Conservation (phyloP, 2,329 filamentous ascomycete species). For the Amauroascus niger region DNA sequence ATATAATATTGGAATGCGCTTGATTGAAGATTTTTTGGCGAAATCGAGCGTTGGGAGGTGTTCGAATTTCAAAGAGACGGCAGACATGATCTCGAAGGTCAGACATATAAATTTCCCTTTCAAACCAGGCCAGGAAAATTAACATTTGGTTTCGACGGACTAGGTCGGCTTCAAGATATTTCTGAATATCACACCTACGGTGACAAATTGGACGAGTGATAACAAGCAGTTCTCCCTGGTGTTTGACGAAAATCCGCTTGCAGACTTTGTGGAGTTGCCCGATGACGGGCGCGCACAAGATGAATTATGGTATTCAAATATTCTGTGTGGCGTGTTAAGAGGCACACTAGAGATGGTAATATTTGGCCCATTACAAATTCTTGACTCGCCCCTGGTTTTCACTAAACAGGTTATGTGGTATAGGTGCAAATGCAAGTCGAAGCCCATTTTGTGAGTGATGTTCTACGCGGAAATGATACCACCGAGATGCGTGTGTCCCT, state of each 20-base stretch:
- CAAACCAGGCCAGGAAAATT: background rate
- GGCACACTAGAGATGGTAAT: constrained; percentile 92
- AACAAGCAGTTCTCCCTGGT: constrained; percentile 93
- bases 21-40: constrained; percentile 96
- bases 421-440: constrained; percentile 95
- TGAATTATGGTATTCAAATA: constrained; percentile 97
- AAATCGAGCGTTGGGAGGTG: constrained; percentile 87
- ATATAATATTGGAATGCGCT: constrained; percentile 89
- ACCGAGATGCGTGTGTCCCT: constrained; percentile 94
- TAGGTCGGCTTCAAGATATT: constrained; percentile 99
- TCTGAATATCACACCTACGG: constrained; percentile 84
- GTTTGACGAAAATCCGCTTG: constrained; percentile 93
- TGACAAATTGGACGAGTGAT: constrained; percentile 93
- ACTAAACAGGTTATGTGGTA: background rate
- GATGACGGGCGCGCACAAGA: constrained; percentile 93
- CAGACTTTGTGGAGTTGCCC: constrained; percentile 93
- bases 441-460: constrained; percentile 88
- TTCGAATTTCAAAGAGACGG: constrained; percentile 86
- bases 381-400: background rate
- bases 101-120: constrained; percentile 2
- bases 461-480: constrained; percentile 84
- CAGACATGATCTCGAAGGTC: constrained; percentile 92
- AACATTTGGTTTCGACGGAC: background rate
- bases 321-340: constrained; percentile 82
- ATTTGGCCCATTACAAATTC: constrained; percentile 13